Conservation (phyloP, 2,329 filamentous ascomycete genomes). For the Trichophyton rubrum region DNA sequence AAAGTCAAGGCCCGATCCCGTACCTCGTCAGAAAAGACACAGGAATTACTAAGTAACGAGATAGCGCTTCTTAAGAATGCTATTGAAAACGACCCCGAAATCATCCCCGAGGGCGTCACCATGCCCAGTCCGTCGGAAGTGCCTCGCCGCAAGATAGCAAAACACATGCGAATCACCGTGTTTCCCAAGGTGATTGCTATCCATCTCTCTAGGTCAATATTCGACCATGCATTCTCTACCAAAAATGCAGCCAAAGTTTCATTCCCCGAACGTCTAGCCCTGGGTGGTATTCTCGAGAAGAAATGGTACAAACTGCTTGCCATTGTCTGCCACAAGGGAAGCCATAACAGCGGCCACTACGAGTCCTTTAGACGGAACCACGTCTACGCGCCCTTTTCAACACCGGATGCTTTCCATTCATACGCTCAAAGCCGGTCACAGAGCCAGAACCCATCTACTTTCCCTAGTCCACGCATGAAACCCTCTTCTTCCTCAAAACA, state of each 20-base stretch:
- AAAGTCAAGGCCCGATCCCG: constrained; percentile 49
- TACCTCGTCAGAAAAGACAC: constrained; percentile 42
- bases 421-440: constrained; percentile 54
- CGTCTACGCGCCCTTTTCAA: constrained; percentile 65
- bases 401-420: constrained; percentile 63
- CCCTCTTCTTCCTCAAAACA: constrained; percentile 26
- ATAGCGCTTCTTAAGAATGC: constrained; percentile 56
- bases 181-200: constrained; percentile 87
- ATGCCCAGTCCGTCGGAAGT: constrained; percentile 63
- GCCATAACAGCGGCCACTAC: constrained; percentile 92
- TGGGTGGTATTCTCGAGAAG: constrained; percentile 67
- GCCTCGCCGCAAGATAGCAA: constrained; percentile 72
- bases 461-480: constrained; percentile 37
- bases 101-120: constrained; percentile 55
- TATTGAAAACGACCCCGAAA: constrained; percentile 71
- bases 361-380: constrained; percentile 88
- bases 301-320: constrained; percentile 74
- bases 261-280: constrained; percentile 73
- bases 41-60: constrained; percentile 41
- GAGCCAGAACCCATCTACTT: constrained; percentile 40
- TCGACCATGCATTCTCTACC: constrained; percentile 63
- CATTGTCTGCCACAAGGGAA: constrained; percentile 87
- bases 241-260: constrained; percentile 93
- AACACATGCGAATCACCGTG: constrained; percentile 71
- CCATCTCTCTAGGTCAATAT: constrained; percentile 87